These are phyloP conservation scores for Lasiodiplodia sp. DNA, from an alignment of 2,329 filamentous ascomycete species.

Conservation along the genomic window DNA sequence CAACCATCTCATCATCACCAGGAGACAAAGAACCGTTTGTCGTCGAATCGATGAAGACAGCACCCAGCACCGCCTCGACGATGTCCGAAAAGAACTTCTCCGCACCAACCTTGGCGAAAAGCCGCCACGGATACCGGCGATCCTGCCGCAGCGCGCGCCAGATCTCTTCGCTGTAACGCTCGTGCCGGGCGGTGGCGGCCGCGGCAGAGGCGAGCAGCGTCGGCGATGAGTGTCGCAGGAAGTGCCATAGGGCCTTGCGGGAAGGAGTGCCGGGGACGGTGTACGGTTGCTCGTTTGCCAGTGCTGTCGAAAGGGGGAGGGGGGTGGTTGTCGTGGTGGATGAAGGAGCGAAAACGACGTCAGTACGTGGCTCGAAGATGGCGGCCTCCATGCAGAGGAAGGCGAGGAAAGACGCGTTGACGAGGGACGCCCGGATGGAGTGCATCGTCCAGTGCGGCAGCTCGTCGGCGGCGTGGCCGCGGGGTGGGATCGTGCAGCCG, in stretches of 20 bases:
- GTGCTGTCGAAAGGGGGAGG: no score
- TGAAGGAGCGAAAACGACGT: constrained; percentile 32
- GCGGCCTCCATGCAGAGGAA: constrained; percentile 73
- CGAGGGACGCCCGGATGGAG: constrained; percentile 74
- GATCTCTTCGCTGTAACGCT: constrained; percentile 58
- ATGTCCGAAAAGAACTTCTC: constrained; percentile 86
- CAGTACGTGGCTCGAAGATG: constrained; percentile 44
- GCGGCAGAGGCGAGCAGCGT: constrained; percentile 58
- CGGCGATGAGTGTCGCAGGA: constrained; percentile 66
- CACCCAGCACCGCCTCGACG: constrained; percentile 80
- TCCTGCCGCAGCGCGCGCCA: constrained; percentile 58
- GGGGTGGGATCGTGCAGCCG: constrained; percentile 75
- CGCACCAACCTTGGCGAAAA: constrained; percentile 69
- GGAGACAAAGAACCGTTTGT: constrained; percentile 34
- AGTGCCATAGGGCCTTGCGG: constrained; percentile 68
- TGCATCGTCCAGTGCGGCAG: constrained; percentile 71
- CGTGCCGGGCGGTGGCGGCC: constrained; percentile 50
- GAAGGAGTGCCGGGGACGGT: constrained; percentile 20
- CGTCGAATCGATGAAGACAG: constrained; percentile 78
- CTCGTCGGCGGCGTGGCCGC: constrained; percentile 72
- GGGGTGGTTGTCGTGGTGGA: background rate
- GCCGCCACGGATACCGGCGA: constrained; percentile 75
- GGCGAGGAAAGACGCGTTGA: constrained; percentile 81
- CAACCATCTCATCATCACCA: background rate
- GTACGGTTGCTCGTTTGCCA: background rate